phyloP scores from a whole-genome alignment of 768 basidiomycete species.

The Crepidotus variabilis region DNA sequence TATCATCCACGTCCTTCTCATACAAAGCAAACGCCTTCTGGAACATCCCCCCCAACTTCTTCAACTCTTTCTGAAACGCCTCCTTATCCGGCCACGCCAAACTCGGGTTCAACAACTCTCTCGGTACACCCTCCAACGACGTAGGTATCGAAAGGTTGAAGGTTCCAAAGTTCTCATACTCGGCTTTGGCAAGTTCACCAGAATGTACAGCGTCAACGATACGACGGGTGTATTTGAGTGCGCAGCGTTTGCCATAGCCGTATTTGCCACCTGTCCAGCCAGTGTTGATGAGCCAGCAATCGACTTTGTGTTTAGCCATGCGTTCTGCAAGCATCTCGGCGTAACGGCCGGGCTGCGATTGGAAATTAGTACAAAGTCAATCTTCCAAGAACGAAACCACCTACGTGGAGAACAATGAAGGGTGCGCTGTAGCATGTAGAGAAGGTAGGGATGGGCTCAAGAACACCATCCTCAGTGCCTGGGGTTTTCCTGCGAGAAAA shows the following conservation, averaged over 20 bases:
- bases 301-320: constrained; percentile 84
- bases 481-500: constrained; percentile 76
- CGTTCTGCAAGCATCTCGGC: constrained; percentile 95
- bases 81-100: constrained; percentile 87
- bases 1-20: constrained; percentile 77
- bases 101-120: constrained; percentile 85
- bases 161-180: constrained; percentile 78
- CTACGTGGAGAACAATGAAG: constrained; percentile 95
- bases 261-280: constrained; percentile 96
- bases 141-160: constrained; percentile 89
- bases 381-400: constrained; percentile 18
- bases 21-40: constrained; percentile 90
- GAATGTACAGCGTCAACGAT: constrained; percentile 98
- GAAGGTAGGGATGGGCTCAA: constrained; percentile 98
- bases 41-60: constrained; percentile 93
- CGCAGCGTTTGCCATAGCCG: constrained; percentile 90
- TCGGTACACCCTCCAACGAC: constrained; percentile 78
- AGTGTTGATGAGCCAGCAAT: constrained; percentile 99
- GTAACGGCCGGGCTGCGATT: constrained; percentile 79
- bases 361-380: constrained; percentile 1
- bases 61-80: constrained; percentile 84
- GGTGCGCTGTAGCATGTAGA: constrained; percentile 98
- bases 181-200: constrained; percentile 81
- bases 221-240: constrained; percentile 91
- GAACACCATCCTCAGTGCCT: constrained; percentile 97